Evolutionary conservation across 768 basidiomycete species (phyloP).

Genomic region (Galerina marginata): DNA sequence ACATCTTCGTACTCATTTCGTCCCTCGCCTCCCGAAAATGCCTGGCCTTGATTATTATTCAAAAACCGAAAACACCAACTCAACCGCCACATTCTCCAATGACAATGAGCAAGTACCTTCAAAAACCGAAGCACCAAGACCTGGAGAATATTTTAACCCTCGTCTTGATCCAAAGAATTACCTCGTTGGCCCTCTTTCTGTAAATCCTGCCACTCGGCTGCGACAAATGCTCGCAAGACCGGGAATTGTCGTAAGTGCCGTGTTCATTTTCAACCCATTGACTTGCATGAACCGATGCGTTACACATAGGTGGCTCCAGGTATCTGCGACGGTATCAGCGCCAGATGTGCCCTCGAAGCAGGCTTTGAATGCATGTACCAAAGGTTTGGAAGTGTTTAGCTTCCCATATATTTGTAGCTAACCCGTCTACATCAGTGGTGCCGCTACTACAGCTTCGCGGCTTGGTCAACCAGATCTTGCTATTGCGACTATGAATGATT

Average conservation of each 20-base stretch:
- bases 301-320: conserved; percentile 62
- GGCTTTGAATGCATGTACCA: conserved; percentile 82
- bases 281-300: background rate
- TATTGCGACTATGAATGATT: conserved; percentile 80
- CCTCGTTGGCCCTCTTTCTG: conserved; percentile 69
- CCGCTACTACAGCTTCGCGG: conserved; percentile 80
- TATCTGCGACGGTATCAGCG: conserved; percentile 81
- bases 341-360: conserved; percentile 78
- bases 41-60: conserved; percentile 31
- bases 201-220: conserved; percentile 71
- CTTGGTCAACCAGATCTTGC: conserved; percentile 81
- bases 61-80: conserved; percentile 14
- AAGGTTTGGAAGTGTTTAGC: conserved; percentile 44
- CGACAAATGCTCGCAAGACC: conserved; percentile 72
- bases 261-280: background rate
- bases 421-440: conserved; percentile 51
- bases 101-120: conserved; percentile 1
- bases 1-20: conserved; percentile 2
- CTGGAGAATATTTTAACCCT: conserved; percentile 60
- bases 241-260: conserved; percentile 72
- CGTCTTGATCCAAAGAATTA: conserved; percentile 76
- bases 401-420: background rate
- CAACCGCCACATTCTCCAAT: conserved; percentile 6
- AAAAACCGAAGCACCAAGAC: background rate
- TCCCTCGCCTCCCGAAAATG: conserved; percentile 15